These are phyloP conservation scores for Anthoceros angustus DNA, from an alignment of 225 moss, liverwort and hornwort species.

Conservation along the genomic window DNA sequence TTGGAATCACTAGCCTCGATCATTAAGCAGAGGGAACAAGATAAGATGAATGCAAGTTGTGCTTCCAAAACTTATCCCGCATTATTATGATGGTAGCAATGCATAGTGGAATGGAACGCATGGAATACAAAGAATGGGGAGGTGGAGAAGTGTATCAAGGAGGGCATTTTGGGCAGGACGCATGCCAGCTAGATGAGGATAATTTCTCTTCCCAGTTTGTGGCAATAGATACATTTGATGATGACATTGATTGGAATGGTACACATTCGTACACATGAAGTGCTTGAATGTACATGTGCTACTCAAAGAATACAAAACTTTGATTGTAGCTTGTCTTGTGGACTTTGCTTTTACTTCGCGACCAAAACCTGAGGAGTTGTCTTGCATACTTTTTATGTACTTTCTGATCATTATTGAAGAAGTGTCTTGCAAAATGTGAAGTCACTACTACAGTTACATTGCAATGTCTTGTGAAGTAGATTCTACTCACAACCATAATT, in stretches of 20 bases:
- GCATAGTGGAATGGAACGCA: too few relatives aligned
- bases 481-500: neutral
- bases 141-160: neutral
- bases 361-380: too few relatives aligned
- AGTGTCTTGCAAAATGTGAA: too few relatives aligned
- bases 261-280: neutral
- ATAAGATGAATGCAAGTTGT: too few relatives aligned
- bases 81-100: too few relatives aligned
- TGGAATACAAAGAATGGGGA: neutral
- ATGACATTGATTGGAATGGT: neutral
- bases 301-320: neutral
- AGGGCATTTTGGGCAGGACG: neutral
- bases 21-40: too few relatives aligned
- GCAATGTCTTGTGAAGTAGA: too few relatives aligned
- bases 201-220: neutral
- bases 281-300: neutral
- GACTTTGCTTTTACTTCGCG: neutral
- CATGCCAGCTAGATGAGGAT: neutral
- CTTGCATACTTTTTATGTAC: too few relatives aligned
- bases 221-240: neutral
- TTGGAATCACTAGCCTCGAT: too few relatives aligned
- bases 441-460: neutral
- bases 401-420: too few relatives aligned
- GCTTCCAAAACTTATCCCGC: too few relatives aligned
- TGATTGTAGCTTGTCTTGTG: neutral